Percentiles rank a stretch among this genome's conserved stretches.
phyloP scores from a whole-genome alignment of 1,284 basidiomycete genomes.

The Athelia sp. region DNA sequence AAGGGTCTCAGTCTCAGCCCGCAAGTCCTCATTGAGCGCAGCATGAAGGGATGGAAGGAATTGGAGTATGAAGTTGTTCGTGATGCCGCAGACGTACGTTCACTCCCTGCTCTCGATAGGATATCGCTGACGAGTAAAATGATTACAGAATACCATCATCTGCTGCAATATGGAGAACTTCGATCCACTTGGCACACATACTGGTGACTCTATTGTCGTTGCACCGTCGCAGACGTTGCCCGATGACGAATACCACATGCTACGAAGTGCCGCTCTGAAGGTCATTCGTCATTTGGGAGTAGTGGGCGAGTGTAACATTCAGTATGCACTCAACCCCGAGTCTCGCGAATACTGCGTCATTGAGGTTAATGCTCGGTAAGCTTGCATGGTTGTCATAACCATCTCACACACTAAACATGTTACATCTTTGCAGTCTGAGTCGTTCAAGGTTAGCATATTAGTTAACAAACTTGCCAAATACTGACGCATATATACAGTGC shows the following conservation, averaged over 20 bases:
- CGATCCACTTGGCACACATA: slow-evolving; percentile 97
- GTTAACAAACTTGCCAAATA: too few species aligned
- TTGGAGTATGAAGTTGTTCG: slow-evolving; percentile 99
- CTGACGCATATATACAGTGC: too few species aligned
- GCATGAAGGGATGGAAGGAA: slow-evolving; percentile 99
- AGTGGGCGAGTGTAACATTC: slow-evolving; percentile 98
- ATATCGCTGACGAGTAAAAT: slow-evolving; percentile 5
- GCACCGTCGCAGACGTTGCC: slow-evolving; percentile 97
- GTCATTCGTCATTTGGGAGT: slow-evolving; percentile 97
- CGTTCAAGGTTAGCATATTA: slow-evolving; percentile 45
- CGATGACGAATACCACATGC: slow-evolving; percentile 99
- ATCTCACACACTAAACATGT: too few species aligned
- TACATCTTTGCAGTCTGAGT: slow-evolving; percentile 40
- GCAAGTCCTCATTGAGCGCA: slow-evolving; percentile 96
- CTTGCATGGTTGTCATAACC: slow-evolving; percentile 4
- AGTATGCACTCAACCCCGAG: slow-evolving; percentile 95
- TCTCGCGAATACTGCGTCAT: slow-evolving; percentile 97
- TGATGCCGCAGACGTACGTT: slow-evolving; percentile 84
- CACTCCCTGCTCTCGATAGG: slow-evolving; percentile 5
- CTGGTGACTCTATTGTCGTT: slow-evolving; percentile 99
- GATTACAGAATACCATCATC: slow-evolving; percentile 81
- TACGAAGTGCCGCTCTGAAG: slow-evolving; percentile 96
- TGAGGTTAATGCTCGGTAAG: slow-evolving; percentile 90
- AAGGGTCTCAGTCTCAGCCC: slow-evolving; percentile 89
- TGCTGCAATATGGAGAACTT: slow-evolving; percentile 99